Conservation (phyloP, 2,329 filamentous ascomycete species). For the Microdochium bolleyi region DNA sequence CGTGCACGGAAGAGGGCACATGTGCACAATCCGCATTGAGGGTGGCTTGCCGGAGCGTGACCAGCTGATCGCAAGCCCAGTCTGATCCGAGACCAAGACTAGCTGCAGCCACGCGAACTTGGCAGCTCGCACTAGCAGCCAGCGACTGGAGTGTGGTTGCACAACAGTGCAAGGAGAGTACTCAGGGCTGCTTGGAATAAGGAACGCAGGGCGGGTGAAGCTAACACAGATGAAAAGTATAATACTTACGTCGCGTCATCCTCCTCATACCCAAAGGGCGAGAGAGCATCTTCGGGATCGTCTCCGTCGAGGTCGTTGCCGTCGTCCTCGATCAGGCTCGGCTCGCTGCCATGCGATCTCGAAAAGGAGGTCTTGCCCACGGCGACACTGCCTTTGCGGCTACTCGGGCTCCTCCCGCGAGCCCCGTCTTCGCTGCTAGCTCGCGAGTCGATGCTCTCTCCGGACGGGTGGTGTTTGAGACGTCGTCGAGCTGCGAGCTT, state of each 20-base stretch:
- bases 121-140: too few relatives aligned
- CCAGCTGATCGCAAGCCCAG: too few relatives aligned
- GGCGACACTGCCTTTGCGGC: constrained; percentile 8
- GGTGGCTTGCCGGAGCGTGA: too few relatives aligned
- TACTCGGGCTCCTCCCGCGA: constrained; percentile 16
- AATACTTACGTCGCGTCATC: constrained; percentile 22
- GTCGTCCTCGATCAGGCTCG: constrained; percentile 18
- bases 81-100: too few relatives aligned
- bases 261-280: constrained; percentile 25
- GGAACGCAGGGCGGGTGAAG: neutral
- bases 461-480: constrained; percentile 35
- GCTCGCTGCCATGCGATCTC: constrained; percentile 3
- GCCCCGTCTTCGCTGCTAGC: constrained; percentile 19
- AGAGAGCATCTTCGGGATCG: constrained; percentile 14
- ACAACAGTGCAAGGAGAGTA: too few relatives aligned
- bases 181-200: neutral
- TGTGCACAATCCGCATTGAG: too few relatives aligned
- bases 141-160: too few relatives aligned
- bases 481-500: constrained; percentile 38
- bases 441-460: constrained; percentile 23
- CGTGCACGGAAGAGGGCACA: too few relatives aligned
- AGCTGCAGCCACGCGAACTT: too few relatives aligned
- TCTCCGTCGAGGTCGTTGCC: constrained; percentile 5
- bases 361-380: neutral
- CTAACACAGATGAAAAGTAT: constrained; percentile 3